Evolutionary conservation across 2,329 filamentous ascomycete species (phyloP), one percentile per base, ranked within the genome.

Genomic region (Aspergillus versicolor): DNA sequence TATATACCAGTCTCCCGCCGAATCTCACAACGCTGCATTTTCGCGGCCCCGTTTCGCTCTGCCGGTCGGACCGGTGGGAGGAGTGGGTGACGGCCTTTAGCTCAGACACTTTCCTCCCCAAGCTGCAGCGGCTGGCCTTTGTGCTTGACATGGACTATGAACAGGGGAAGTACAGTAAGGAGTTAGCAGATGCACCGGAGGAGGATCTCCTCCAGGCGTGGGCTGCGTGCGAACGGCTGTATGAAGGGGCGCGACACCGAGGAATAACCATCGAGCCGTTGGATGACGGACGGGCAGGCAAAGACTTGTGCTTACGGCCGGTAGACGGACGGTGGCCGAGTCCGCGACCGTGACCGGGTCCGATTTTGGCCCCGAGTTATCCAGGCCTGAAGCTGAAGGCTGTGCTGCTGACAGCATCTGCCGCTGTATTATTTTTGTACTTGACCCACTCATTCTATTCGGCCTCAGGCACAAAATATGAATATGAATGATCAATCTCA

Each of bases 11-110:
- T 2, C 52, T 69, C 3, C 66, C 67, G 5, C 60, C 62, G 2
- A 67, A 65, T 45, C 44, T 70, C 12, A 56, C 61, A n/a, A 62
- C 59, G 8, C 50, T 70, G 19, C 62, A 58, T 27, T 66, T 70
- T 42, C 63, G 66, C 41, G 67, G 65, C 8, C 66, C 66, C 5
- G 55, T 59, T 0, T 64, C 63, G 7, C 60, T 70, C 5, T 56
- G 37, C 5, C 56, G 34, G 22, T 65, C 62, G 4, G 44, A 55
- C 1, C 43, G 63, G 4, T 69, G 68, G 67, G 1, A 51, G 1
- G 57, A 64, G 19, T 69, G 67, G 66, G 22, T 68, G 11, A 41
- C 50, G 6, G 49, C 66, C 2, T 71, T 71, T 32, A 48, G 55
- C 11, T 61, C 61, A 7, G 17, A 24, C 1, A 52, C 56, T 0